Evolutionary conservation across 768 basidiomycete species (phyloP).

Genomic region (Galerina sulciceps): DNA sequence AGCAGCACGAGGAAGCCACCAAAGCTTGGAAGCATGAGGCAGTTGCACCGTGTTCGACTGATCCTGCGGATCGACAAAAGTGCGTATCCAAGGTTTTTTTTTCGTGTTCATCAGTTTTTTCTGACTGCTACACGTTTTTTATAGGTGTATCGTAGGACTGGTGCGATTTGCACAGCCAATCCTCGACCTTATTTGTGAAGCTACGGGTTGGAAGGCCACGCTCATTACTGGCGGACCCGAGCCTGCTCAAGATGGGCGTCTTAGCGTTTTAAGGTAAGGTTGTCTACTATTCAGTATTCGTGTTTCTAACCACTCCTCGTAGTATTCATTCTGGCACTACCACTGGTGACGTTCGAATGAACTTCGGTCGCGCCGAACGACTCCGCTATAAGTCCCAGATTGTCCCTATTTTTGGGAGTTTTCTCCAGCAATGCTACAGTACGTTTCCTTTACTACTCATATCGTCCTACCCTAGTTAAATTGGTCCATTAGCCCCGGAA

Average conservation of each 20-base stretch:
- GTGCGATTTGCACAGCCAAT: neutral
- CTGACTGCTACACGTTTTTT: neutral
- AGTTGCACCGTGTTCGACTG: neutral
- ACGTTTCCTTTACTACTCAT: neutral
- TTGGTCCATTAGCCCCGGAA: neutral
- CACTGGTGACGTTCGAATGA: neutral
- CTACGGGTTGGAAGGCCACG: neutral
- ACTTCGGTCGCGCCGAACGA: neutral
- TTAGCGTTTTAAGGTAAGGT: neutral
- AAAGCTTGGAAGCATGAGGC: neutral
- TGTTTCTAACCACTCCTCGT: neutral
- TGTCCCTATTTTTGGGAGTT: neutral
- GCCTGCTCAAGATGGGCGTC: neutral
- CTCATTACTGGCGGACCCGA: neutral
- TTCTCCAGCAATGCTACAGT: neutral
- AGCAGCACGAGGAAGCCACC: neutral
- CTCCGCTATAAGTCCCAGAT: neutral
- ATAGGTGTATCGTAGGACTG: neutral
- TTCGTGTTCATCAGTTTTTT: too few relatives aligned
- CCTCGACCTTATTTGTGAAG: neutral
- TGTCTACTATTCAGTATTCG: neutral
- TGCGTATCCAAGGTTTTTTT: neutral
- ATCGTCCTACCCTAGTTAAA: neutral
- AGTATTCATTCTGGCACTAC: neutral
- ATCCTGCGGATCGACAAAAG: conserved; percentile 10